Base-by-base conservation (phyloP, 2,329 filamentous ascomycete species). In the Davidsoniella eucalypti region DNA sequence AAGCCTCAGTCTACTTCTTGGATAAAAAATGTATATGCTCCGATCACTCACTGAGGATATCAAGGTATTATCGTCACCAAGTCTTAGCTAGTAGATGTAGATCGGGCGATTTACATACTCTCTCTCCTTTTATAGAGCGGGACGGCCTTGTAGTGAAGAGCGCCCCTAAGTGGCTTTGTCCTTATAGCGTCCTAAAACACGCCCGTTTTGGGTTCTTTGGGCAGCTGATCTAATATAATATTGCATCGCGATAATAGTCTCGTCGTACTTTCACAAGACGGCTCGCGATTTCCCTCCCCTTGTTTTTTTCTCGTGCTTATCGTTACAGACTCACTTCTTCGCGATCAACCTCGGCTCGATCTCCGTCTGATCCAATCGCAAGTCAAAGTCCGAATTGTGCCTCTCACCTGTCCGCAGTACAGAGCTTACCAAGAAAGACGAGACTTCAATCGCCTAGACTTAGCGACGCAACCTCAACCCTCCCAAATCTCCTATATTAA, bases 401-500 rank as follows among this genome's bases (percentile, higher is more conserved):
- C 12, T 41, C 39, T 41, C 39, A 10, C 16, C 3, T 45, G 4
- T 33, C 26, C 23, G 17, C 43, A 33, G 25, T 33, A 12, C 29
- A 33, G 29, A 33, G 29, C 29, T 33, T 33, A 33, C 12, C 29
- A 33, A 33, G 8, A 33, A 33, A 33, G 8, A 33, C 29, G 29
- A 33, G 29, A 33, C 29, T 33, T 33, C 29, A 33, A 43, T 43
- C 44, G 44, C 44, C 44, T 44, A 48, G 38, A 25, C 50, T 48
- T 40, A 39, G 29, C 33, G 38, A 42, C 33, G 47, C 40, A 37
- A 52, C 42, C 38, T 44, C 45, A 40, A 44, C 18, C 47, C 48
- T 47, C 45, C 44, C 39, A 39, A 43, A 36, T 50, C 47, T 33
- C 44, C 47, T 50, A 44, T 40, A 50, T 44, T 48, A 36, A 18